phyloP scores from a whole-genome alignment of 1,139 yeast species.

The Candida sp. region DNA sequence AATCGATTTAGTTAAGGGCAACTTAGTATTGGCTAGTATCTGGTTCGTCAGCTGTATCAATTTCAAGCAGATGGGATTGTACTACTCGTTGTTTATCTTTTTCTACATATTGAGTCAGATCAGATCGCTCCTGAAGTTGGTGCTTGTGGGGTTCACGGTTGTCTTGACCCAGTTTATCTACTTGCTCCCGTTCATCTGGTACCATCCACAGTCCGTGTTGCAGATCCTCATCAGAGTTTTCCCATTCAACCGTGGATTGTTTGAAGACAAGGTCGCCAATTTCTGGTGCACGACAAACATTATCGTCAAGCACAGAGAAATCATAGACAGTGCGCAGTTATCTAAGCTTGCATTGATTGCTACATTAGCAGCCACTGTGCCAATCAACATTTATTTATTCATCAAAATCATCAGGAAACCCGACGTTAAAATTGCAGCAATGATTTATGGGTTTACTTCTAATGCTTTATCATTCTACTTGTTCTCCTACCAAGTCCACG shows the following conservation, averaged over 20 bases:
- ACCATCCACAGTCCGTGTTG: slow-evolving; percentile 19
- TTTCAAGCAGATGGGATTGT: slow-evolving; percentile 96
- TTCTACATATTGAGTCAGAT: slow-evolving; percentile 62
- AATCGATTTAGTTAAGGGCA: slow-evolving; percentile 66
- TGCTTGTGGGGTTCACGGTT: slow-evolving; percentile 68
- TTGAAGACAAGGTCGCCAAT: slow-evolving; percentile 97
- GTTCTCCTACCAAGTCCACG: slow-evolving; percentile 96
- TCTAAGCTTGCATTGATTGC: slow-evolving; percentile 64
- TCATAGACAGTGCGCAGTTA: slow-evolving; percentile 61
- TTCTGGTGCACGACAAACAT: slow-evolving; percentile 95
- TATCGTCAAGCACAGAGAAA: slow-evolving; percentile 66
- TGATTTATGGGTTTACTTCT: slow-evolving; percentile 75
- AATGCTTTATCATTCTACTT: slow-evolving; percentile 89
- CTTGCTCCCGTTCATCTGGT: slow-evolving; percentile 62
- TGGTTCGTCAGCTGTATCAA: slow-evolving; percentile 79
- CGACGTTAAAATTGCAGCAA: slow-evolving; percentile 18
- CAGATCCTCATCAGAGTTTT: slow-evolving; percentile 71
- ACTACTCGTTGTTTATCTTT: slow-evolving; percentile 90
- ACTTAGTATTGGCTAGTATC: slow-evolving; percentile 71
- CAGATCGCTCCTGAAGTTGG: slow-evolving; percentile 40
- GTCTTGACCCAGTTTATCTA: slow-evolving; percentile 53
- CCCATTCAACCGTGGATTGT: slow-evolving; percentile 93
- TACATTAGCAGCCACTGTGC: slow-evolving; percentile 70
- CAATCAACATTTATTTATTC: slow-evolving; percentile 62
- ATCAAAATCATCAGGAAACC: slow-evolving; percentile 40